These are phyloP conservation scores for Cornus suecica DNA, from an alignment of 148 eudicot genomes.

Conservation along the genomic window DNA sequence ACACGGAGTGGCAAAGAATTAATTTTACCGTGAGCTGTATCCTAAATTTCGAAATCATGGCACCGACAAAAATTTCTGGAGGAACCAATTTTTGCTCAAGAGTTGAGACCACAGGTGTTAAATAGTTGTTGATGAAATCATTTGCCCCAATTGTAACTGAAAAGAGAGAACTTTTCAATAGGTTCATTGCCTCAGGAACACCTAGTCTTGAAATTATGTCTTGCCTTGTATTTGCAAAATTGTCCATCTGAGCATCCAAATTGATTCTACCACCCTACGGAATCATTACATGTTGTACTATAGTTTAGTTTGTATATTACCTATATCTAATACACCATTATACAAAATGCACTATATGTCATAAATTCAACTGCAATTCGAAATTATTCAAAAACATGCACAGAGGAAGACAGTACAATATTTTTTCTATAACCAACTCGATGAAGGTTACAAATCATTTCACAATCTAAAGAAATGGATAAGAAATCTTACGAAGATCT, in stretches of 20 bases:
- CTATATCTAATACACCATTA: neutral
- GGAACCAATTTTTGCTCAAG: conserved; percentile 39
- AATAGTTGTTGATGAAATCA: conserved; percentile 88
- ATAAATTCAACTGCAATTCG: too few species aligned
- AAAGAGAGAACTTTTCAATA: conserved; percentile 49
- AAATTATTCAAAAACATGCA: neutral
- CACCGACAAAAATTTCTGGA: conserved; percentile 50
- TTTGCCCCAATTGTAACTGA: conserved; percentile 84
- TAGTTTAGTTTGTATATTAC: neutral
- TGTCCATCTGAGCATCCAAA: conserved; percentile 77
- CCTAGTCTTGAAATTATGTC: conserved; percentile 57
- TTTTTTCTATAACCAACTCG: neutral
- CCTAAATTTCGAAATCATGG: conserved; percentile 51
- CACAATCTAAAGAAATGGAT: neutral
- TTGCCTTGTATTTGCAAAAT: conserved; percentile 79
- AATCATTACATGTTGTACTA: neutral
- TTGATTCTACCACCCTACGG: conserved; percentile 64
- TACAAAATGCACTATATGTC: neutral
- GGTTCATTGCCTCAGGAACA: conserved; percentile 36
- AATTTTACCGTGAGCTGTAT: conserved; percentile 65
- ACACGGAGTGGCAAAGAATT: neutral
- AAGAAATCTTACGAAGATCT: conserved; percentile 55
- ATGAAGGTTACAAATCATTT: neutral
- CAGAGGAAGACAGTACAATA: too few species aligned
- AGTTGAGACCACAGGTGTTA: conserved; percentile 54